Evolutionary conservation across 257 asterid genomes (phyloP).

Genomic region (Penstemon eatonii): DNA sequence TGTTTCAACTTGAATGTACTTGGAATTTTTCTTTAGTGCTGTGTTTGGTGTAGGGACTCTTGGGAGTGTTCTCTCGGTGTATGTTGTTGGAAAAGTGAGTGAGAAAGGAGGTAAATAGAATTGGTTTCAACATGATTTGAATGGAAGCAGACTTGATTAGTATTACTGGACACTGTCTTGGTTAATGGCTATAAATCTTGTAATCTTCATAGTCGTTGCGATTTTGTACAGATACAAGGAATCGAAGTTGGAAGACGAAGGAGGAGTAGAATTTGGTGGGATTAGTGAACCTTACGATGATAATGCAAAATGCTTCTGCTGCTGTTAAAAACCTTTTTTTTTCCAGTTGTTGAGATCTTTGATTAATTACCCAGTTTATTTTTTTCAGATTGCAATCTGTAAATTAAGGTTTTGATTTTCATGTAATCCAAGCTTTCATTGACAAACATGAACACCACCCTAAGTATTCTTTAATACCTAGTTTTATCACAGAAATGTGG

Average conservation of each 20-base stretch:
- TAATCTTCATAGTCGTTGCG: constrained; percentile 31
- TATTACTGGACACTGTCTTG: constrained; percentile 46
- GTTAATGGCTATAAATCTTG: constrained; percentile 44
- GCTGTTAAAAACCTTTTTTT: neutral
- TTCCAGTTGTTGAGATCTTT: no score
- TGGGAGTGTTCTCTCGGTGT: constrained; percentile 33
- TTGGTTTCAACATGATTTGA: constrained; percentile 45
- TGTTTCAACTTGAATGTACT: constrained; percentile 11
- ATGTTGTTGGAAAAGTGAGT: constrained; percentile 43
- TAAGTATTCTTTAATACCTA: no score
- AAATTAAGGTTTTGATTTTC: no score
- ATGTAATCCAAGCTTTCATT: no score
- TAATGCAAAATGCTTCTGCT: constrained; percentile 14
- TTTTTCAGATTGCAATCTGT: no score
- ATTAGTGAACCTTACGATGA: constrained; percentile 29
- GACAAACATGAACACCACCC: no score
- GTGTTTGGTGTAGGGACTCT: constrained; percentile 36
- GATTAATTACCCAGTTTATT: no score
- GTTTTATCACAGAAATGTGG: no score
- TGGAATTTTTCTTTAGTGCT: constrained; percentile 18
- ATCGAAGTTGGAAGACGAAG: constrained; percentile 22
- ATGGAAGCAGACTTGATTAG: constrained; percentile 44
- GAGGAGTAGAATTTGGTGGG: constrained; percentile 30
- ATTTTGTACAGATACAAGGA: constrained; percentile 30
- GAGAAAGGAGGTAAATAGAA: constrained; percentile 37